phyloP scores from a whole-genome alignment of 1,139 yeast species.

The Suhomyces bolitotheri region DNA sequence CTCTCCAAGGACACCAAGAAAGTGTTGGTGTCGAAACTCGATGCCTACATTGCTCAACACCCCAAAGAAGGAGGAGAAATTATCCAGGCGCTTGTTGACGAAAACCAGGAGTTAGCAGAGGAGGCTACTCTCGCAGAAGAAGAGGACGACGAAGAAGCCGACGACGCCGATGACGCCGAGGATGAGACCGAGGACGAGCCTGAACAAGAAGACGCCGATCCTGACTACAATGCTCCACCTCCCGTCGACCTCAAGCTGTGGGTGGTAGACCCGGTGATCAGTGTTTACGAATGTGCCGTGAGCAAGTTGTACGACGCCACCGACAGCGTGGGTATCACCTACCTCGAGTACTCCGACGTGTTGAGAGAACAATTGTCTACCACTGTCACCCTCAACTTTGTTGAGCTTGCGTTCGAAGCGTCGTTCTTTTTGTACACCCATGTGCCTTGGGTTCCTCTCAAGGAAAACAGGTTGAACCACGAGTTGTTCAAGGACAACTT shows the following conservation, averaged over 20 bases:
- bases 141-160: conserved; percentile 24
- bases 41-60: conserved; percentile 35
- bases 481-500: conserved; percentile 38
- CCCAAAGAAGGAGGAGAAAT: conserved; percentile 40
- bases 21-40: conserved; percentile 44
- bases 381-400: conserved; percentile 47
- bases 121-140: conserved; percentile 20
- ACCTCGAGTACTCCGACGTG: conserved; percentile 43
- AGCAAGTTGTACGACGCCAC: conserved; percentile 36
- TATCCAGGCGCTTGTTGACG: conserved; percentile 16
- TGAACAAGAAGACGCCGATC: conserved; percentile 23
- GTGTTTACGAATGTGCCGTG: conserved; percentile 29
- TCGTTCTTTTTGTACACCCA: conserved; percentile 35
- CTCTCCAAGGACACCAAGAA: conserved; percentile 45
- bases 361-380: conserved; percentile 52
- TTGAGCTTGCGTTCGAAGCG: conserved; percentile 43
- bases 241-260: conserved; percentile 44
- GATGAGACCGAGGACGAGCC: conserved; percentile 28
- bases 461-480: conserved; percentile 41
- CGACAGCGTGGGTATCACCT: conserved; percentile 42
- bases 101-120: conserved; percentile 22
- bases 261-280: conserved; percentile 42
- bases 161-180: conserved; percentile 23
- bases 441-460: conserved; percentile 41
- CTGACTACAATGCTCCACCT: conserved; percentile 36